Evolutionary conservation across 179 eudicot genomes (phyloP).

Genomic region (Corrigiola litoralis): DNA sequence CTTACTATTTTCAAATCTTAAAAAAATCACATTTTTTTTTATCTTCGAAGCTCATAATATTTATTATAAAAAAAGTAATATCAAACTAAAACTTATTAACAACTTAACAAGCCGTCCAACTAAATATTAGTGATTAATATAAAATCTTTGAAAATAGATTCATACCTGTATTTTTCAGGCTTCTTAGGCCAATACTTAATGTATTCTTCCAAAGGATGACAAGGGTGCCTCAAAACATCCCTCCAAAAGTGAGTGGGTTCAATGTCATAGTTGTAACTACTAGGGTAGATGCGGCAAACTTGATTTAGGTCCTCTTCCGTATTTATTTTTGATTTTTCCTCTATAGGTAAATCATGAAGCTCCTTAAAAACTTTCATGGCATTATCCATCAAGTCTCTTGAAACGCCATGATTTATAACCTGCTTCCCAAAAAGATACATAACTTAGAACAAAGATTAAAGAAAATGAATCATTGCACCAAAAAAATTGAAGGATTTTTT

Average conservation of each 20-base stretch:
- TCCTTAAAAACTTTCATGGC: conserved; percentile 18
- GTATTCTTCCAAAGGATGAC: conserved; percentile 40
- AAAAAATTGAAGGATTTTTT: not conserved
- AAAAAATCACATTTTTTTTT: too few species aligned
- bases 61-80: too few species aligned
- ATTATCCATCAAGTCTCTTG: conserved; percentile 3
- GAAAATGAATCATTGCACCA: not conserved
- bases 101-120: too few species aligned
- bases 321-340: conserved; percentile 21
- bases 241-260: conserved; percentile 44
- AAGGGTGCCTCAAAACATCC: conserved; percentile 32
- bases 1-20: too few species aligned
- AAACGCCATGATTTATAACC: conserved; percentile 30
- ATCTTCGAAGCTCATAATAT: too few species aligned
- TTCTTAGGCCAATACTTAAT: conserved; percentile 43
- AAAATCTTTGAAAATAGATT: not conserved
- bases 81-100: not conserved
- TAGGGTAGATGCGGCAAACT: conserved; percentile 25
- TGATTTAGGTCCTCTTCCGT: conserved; percentile 10
- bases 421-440: not conserved
- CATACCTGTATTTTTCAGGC: conserved; percentile 38
- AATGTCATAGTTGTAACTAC: conserved; percentile 23
- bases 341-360: conserved; percentile 17
- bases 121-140: not conserved
- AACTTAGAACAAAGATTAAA: not conserved